phyloP scores from a whole-genome alignment of 805 yeast genomes.

The Kockiozyma suomiensis region DNA sequence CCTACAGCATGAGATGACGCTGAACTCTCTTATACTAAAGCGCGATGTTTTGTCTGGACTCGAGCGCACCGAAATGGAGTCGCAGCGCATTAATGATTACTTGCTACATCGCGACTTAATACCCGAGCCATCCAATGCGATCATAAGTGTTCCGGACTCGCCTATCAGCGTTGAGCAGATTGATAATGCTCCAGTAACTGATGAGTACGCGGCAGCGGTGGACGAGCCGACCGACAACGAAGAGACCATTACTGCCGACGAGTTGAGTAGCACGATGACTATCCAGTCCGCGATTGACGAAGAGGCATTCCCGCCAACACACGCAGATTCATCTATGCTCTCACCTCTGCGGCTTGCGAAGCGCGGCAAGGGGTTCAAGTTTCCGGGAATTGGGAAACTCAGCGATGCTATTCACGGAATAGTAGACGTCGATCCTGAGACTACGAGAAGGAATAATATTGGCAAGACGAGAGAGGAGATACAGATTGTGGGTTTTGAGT shows the following conservation, averaged over 20 bases:
- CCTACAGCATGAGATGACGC: conserved; percentile 53
- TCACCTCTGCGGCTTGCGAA: conserved; percentile 32
- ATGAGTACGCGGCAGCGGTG: conserved; percentile 19
- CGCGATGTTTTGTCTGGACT: conserved; percentile 43
- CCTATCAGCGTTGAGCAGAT: conserved; percentile 4
- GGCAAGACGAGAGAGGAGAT: conserved; percentile 52
- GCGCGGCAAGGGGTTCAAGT: conserved; percentile 49
- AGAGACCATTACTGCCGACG: conserved; percentile 2
- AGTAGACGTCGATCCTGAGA: conserved; percentile 67
- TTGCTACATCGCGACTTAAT: conserved; percentile 22
- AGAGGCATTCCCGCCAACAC: conserved; percentile 36
- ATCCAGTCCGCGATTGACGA: conserved; percentile 17
- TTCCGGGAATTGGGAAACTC: conserved; percentile 57
- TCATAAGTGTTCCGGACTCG: conserved; percentile 4
- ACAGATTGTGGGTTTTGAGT: conserved; percentile 20
- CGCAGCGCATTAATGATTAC: conserved; percentile 47
- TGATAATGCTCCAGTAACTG: conserved; percentile 8
- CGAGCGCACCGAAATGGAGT: conserved; percentile 50
- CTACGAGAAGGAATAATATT: conserved; percentile 57
- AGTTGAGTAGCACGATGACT: not conserved
- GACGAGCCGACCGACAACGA: conserved; percentile 3
- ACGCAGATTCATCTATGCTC: conserved; percentile 22
- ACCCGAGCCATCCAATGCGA: conserved; percentile 5
- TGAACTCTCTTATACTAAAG: conserved; percentile 46
- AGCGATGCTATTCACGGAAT: conserved; percentile 60